phyloP scores from a whole-genome alignment of 1,139 yeast species.

The Candida sp. region DNA sequence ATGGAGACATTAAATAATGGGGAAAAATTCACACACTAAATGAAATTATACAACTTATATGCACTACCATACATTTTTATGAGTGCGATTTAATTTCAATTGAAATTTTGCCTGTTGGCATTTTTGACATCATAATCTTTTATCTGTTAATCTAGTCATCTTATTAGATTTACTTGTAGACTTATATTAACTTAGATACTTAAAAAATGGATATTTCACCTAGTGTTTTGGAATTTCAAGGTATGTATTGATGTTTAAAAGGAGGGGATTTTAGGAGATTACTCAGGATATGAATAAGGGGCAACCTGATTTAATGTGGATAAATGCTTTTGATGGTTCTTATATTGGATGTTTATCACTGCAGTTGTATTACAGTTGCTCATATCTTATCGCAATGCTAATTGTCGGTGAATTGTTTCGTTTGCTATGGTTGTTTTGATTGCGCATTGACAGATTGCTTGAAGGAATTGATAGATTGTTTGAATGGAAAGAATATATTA shows the following conservation, averaged over 20 bases:
- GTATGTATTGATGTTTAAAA: constrained; percentile 43
- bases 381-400: too few species aligned
- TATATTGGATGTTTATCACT: too few species aligned
- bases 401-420: too few species aligned
- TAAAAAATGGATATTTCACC: constrained; percentile 60
- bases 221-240: constrained; percentile 61
- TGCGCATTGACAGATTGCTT: too few species aligned
- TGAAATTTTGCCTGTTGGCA: neutral
- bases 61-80: neutral
- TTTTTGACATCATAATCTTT: neutral
- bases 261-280: neutral
- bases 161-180: neutral
- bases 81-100: neutral
- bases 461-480: too few species aligned
- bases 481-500: too few species aligned
- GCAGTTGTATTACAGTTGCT: too few species aligned
- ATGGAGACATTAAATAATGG: neutral
- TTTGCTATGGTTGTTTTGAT: too few species aligned
- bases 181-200: too few species aligned
- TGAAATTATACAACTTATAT: neutral
- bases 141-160: neutral
- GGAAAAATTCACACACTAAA: neutral
- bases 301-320: too few species aligned
- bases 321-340: too few species aligned
- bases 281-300: too few species aligned